These are phyloP conservation scores for Seminavis robusta DNA, from an alignment of 108 stramenopile species.

Conservation along the genomic window DNA sequence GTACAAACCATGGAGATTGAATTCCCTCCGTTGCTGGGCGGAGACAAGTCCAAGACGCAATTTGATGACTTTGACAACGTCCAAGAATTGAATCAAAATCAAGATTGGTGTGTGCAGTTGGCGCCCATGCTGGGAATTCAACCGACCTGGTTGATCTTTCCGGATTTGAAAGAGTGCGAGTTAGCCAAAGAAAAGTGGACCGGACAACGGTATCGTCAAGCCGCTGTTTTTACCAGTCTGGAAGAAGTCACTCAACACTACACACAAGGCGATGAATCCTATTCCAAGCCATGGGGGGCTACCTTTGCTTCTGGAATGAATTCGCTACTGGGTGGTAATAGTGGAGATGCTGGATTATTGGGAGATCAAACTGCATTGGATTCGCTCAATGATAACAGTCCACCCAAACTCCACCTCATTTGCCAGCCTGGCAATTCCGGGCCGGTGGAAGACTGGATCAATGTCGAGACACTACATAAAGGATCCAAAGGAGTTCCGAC, in stretches of 20 bases:
- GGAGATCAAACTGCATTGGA: conserved; percentile 61
- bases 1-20: conserved; percentile 59
- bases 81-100: conserved; percentile 76
- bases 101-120: conserved; percentile 71
- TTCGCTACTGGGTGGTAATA: conserved; percentile 48
- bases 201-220: conserved; percentile 54
- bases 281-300: conserved; percentile 77
- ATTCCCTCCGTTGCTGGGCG: conserved; percentile 79
- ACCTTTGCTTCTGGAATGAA: conserved; percentile 59
- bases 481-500: conserved; percentile 16
- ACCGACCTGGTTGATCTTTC: conserved; percentile 65
- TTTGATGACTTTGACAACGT: conserved; percentile 92
- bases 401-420: conserved; percentile 32
- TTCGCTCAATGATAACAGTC: conserved; percentile 31
- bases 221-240: conserved; percentile 70
- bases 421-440: conserved; percentile 89
- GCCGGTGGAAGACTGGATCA: conserved; percentile 90
- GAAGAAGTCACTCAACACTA: conserved; percentile 36
- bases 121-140: conserved; percentile 40
- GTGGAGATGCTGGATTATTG: conserved; percentile 61
- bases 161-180: conserved; percentile 82
- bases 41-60: conserved; percentile 55
- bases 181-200: conserved; percentile 69
- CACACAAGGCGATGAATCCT: conserved; percentile 14
- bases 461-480: conserved; percentile 61